Percentiles rank a stretch among this genome's conserved stretches.
Evolutionary conservation across 2,329 filamentous ascomycete genomes (phyloP).

Genomic region (Botrytis elliptica): DNA sequence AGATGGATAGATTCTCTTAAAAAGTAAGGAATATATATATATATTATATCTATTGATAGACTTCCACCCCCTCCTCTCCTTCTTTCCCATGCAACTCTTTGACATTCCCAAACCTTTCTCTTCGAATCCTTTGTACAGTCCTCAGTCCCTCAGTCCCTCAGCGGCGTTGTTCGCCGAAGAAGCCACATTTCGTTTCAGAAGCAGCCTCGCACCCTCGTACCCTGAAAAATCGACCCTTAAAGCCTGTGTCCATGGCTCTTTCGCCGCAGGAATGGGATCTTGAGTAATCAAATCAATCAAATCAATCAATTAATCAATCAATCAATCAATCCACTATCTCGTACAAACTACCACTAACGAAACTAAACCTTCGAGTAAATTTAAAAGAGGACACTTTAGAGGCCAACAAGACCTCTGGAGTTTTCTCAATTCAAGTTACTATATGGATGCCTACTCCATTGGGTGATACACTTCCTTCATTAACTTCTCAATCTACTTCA

Average conservation of each 20-base stretch:
- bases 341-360: background rate
- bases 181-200: slow-evolving; percentile 12
- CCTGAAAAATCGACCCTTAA: background rate
- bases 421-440: slow-evolving; percentile 26
- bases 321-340: slow-evolving; percentile 11
- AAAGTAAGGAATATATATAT: background rate
- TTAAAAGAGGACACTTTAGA: slow-evolving; percentile 33
- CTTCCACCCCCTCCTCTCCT: background rate
- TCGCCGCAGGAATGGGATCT: background rate
- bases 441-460: slow-evolving; percentile 46
- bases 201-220: background rate
- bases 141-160: background rate
- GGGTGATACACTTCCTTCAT: slow-evolving; percentile 40
- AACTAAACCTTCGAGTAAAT: background rate
- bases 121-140: no score
- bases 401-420: slow-evolving; percentile 37
- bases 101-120: background rate
- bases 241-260: background rate
- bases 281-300: slow-evolving; percentile 2
- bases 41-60: background rate
- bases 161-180: background rate
- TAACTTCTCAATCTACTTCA: slow-evolving; percentile 31
- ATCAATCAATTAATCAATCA: background rate
- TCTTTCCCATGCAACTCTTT: background rate
- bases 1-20: background rate